phyloP scores from a whole-genome alignment of 2,329 filamentous ascomycete genomes.

The Aspergillus versicolor region DNA sequence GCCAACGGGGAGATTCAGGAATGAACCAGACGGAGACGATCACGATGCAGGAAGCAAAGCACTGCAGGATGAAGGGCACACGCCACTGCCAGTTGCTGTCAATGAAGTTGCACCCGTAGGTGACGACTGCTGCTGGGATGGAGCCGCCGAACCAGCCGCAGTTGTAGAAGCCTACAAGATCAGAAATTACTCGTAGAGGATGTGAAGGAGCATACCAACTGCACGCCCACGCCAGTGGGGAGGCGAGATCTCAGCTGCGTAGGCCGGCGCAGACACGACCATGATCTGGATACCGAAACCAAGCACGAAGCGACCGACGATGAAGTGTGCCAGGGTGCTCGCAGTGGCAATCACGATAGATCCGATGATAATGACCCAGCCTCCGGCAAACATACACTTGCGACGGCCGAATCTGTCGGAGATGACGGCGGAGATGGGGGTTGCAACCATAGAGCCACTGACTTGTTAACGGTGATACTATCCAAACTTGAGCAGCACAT shows the following conservation, averaged over 20 bases:
- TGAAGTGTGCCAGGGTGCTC: conserved; percentile 39
- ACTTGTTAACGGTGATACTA: neutral
- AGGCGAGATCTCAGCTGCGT: conserved; percentile 50
- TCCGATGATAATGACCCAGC: conserved; percentile 47
- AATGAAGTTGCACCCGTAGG: conserved; percentile 50
- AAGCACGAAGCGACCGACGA: conserved; percentile 50
- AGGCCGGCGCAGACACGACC: conserved; percentile 51
- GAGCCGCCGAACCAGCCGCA: conserved; percentile 55
- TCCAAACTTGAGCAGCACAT: conserved; percentile 16
- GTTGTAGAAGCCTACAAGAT: conserved; percentile 48
- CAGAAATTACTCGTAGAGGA: neutral
- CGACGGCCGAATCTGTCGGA: conserved; percentile 48
- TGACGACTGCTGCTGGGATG: conserved; percentile 52
- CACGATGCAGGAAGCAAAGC: conserved; percentile 58
- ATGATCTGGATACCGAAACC: conserved; percentile 50
- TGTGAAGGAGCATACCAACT: neutral
- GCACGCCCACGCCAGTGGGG: conserved; percentile 52
- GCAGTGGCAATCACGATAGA: conserved; percentile 45
- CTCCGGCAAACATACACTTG: conserved; percentile 48
- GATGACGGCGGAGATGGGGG: conserved; percentile 45
- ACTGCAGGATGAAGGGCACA: conserved; percentile 67
- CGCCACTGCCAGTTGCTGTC: conserved; percentile 55
- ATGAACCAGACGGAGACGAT: conserved; percentile 61
- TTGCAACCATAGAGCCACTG: conserved; percentile 42
- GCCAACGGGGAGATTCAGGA: conserved; percentile 17